Evolutionary conservation across 441 rosid species (phyloP).

Genomic region (Euphorbia celastroides): DNA sequence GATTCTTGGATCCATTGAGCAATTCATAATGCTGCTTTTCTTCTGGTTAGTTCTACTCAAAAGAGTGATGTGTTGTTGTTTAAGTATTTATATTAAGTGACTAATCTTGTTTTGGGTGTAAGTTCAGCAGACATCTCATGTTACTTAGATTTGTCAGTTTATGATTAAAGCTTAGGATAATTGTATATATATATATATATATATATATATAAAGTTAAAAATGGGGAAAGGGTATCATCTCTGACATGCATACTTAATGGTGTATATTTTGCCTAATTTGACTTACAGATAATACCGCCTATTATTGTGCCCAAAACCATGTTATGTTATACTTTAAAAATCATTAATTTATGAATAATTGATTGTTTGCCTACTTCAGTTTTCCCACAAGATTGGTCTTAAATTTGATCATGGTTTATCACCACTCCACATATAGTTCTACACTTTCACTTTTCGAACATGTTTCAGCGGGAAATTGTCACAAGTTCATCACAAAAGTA

Average conservation of each 20-base stretch:
- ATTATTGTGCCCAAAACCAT: not conserved
- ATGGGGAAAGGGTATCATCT: not conserved
- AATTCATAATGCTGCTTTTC: slow-evolving; percentile 7
- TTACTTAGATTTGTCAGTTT: slow-evolving; percentile 51
- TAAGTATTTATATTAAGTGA: slow-evolving; percentile 32
- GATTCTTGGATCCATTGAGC: slow-evolving; percentile 67
- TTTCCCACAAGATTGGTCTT: not conserved
- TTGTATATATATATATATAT: too few relatives aligned
- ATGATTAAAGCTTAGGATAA: slow-evolving; percentile 22
- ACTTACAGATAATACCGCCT: not conserved
- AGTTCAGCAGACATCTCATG: slow-evolving; percentile 46
- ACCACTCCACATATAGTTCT: too few relatives aligned
- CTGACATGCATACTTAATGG: not conserved
- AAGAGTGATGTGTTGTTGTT: not conserved
- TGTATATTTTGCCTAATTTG: not conserved
- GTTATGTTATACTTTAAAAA: not conserved
- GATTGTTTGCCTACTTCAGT: too few relatives aligned
- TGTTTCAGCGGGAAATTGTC: too few relatives aligned
- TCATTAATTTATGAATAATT: not conserved
- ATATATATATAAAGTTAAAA: not conserved
- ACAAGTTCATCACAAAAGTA: too few relatives aligned
- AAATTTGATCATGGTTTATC: not conserved
- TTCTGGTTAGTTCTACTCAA: not conserved
- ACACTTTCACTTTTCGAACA: too few relatives aligned
- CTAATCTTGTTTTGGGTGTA: slow-evolving; percentile 24